Evolutionary conservation across 2,329 filamentous ascomycete species (phyloP), one percentile per base, ranked within the genome.

Genomic region (Colletotrichum tofieldiae): DNA sequence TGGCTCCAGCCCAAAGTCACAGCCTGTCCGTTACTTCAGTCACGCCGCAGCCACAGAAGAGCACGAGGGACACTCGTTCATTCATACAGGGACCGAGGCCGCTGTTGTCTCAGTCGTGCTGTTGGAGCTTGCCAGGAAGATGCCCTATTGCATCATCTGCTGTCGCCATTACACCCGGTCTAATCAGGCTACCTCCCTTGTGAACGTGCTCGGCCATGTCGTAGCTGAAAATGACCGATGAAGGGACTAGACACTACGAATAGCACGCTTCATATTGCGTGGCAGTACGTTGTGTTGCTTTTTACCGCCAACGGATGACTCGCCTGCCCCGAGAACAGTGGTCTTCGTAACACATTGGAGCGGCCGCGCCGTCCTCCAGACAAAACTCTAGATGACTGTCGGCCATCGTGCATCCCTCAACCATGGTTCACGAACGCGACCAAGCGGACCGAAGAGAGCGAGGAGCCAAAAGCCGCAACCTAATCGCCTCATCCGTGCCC

Each of bases 401-500:
- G 41, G 29, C 39, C 39, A 32, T 23, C 41, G 9, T 47, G 26
- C 18, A 20, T 16, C 37, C 5, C 0, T 35, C 62, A 3, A 47
- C 5, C 52, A 59, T 52, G 41, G 41, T 47, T 32, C 59, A 39
- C 26, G 43, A 37, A 37, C 43, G n/a, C 23, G 63, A 58, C 65
- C 26, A 56, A 63, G 68, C 49, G 49, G 35, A 51, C 54, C 63
- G 45, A 37, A 37, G 16, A 59, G 59, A 35, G 43, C 39, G 43
- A 14, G 37, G 58, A 7, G 29, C 37, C 14, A 29, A 49, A 23
- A 39, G 11, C 37, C 64, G 63, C 11, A 61, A 67, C 64, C 64
- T 62, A 51, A 45, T 39, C 49, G 49, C 26, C 32, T 63, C 65
- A 37, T 54, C 65, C 65, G 58, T 62, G 56, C 37, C 65, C 29